A percentile compares a stretch with the other conserved stretches of the same genome.
phyloP scores from a whole-genome alignment of 805 yeast species.

The Blastobotrys muscicola region DNA sequence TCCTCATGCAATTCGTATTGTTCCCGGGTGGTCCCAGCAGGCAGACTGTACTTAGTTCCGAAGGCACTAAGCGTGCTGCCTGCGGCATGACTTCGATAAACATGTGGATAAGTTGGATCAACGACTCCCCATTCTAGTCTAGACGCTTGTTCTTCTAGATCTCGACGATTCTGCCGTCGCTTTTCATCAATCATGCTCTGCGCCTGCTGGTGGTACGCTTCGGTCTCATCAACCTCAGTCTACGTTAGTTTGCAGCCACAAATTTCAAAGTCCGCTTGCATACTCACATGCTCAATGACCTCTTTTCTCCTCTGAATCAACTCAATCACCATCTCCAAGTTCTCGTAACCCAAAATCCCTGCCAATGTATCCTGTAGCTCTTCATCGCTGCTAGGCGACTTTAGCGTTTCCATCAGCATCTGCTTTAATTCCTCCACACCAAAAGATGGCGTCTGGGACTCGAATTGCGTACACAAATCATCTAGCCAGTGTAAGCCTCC shows the following conservation, averaged over 20 bases:
- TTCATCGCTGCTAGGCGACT: conserved; percentile 35
- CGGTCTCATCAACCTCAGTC: neutral
- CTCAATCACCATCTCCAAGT: conserved; percentile 66
- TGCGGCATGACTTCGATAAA: conserved; percentile 60
- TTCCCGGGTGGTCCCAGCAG: conserved; percentile 58
- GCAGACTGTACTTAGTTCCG: conserved; percentile 73
- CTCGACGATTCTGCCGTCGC: conserved; percentile 16
- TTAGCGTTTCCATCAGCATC: conserved; percentile 7
- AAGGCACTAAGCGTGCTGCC: conserved; percentile 64
- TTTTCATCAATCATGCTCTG: conserved; percentile 16
- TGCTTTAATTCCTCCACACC: conserved; percentile 1
- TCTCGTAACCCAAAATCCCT: conserved; percentile 79
- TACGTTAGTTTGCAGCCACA: conserved; percentile 5
- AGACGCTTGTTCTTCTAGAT: conserved; percentile 17
- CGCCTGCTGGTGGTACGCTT: conserved; percentile 6
- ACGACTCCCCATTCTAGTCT: conserved; percentile 24
- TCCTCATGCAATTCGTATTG: conserved; percentile 55
- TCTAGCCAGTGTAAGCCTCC: neutral
- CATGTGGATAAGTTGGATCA: conserved; percentile 68
- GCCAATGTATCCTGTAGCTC: conserved; percentile 62
- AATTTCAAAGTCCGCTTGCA: conserved; percentile 6
- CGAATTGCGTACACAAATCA: neutral
- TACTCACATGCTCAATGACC: conserved; percentile 18
- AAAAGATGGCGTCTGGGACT: neutral
- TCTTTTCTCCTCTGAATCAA: conserved; percentile 36